Conservation (phyloP, 2,329 filamentous ascomycete genomes). For the Paracoccidioides brasiliensis region DNA sequence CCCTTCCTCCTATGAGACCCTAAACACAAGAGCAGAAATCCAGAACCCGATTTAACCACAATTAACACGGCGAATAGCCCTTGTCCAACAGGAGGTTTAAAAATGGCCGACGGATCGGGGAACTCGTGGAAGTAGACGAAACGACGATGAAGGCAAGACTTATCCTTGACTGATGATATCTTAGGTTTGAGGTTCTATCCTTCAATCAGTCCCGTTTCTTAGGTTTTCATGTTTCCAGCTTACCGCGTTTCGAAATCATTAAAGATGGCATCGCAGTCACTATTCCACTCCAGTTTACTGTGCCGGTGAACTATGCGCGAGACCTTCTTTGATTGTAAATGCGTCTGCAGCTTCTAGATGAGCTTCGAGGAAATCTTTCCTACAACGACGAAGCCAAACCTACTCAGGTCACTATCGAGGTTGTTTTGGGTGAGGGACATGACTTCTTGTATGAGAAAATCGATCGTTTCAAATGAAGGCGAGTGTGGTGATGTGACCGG, state of each 20-base stretch:
- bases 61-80: neutral
- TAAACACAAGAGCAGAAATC: neutral
- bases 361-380: neutral
- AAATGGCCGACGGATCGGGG: neutral
- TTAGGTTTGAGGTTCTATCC: neutral
- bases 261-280: neutral
- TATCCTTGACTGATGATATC: neutral
- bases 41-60: neutral
- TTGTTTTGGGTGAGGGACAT: neutral
- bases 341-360: neutral
- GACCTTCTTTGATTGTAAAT: neutral
- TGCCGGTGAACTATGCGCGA: neutral
- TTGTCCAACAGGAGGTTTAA: neutral
- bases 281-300: neutral
- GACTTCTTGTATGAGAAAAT: neutral
- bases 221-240: neutral
- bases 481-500: neutral
- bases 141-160: neutral
- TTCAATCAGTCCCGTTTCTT: neutral
- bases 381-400: neutral
- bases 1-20: neutral
- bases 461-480: neutral
- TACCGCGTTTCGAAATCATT: neutral
- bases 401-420: neutral
- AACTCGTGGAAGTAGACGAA: neutral